A percentile compares a stretch with the other conserved stretches of the same genome.
These are phyloP conservation scores for Inonotus obliquus DNA, from an alignment of 1,284 basidiomycete species.

Conservation along the genomic window DNA sequence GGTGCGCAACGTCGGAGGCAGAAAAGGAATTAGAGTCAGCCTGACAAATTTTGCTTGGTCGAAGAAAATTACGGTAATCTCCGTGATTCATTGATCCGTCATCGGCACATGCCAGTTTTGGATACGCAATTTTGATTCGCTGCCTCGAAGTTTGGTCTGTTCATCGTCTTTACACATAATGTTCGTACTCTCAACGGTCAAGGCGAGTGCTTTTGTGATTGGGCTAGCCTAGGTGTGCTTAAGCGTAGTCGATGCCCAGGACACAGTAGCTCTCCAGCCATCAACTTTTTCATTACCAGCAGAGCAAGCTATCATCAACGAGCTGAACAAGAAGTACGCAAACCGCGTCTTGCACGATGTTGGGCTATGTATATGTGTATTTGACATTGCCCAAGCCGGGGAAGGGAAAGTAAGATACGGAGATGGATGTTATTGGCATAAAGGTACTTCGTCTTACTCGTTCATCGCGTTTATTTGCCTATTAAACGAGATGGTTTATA, in stretches of 20 bases:
- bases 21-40: background rate
- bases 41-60: background rate
- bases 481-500: background rate
- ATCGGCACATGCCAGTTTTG: background rate
- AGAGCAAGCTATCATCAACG: conserved; percentile 69
- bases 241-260: conserved; percentile 32
- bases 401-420: conserved; percentile 94
- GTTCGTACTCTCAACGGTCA: conserved; percentile 59
- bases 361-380: conserved; percentile 86
- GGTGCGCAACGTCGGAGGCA: background rate
- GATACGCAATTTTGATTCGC: background rate
- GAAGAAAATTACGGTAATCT: background rate
- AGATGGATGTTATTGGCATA: conserved; percentile 93
- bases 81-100: background rate
- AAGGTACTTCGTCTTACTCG: conserved; percentile 48
- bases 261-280: conserved; percentile 78
- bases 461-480: conserved; percentile 1
- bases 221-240: background rate
- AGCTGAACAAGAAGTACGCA: conserved; percentile 91
- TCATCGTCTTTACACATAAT: conserved; percentile 30
- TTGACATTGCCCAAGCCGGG: conserved; percentile 80
- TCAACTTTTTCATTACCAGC: conserved; percentile 67
- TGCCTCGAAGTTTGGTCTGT: background rate
- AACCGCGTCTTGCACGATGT: conserved; percentile 91
- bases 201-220: conserved; percentile 30